A percentile compares a stretch with the other conserved stretches of the same genome.
Conservation (phyloP, 345 rosid species). For the Euphorbia pulcherrima region DNA sequence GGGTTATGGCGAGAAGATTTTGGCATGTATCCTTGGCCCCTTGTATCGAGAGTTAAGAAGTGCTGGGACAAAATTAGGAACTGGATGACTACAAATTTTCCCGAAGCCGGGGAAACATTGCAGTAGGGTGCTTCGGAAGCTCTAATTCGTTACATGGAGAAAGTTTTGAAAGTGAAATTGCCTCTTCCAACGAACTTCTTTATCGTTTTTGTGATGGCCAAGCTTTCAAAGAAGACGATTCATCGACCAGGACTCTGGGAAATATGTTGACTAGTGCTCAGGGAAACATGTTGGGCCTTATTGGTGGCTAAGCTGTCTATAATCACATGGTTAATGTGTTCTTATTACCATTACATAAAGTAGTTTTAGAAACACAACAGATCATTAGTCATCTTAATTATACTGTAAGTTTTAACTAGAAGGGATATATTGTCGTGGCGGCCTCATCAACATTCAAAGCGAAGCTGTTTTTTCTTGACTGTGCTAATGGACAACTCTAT, state of each 20-base stretch:
- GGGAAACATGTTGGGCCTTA: constrained; percentile 46
- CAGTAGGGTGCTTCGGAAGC: constrained; percentile 74
- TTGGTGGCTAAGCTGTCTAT: constrained; percentile 70
- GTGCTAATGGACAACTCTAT: constrained; percentile 63
- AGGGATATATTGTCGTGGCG: constrained; percentile 53
- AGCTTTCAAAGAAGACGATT: constrained; percentile 22
- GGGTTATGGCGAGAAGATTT: constrained; percentile 65
- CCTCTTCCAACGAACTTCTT: constrained; percentile 71
- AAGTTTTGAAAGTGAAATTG: constrained; percentile 47
- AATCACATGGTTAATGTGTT: constrained; percentile 57
- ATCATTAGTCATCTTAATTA: constrained; percentile 20
- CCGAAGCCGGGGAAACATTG: constrained; percentile 66
- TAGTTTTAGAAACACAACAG: constrained; percentile 43
- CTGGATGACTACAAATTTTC: constrained; percentile 64
- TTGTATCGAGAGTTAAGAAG: constrained; percentile 60
- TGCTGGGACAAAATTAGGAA: constrained; percentile 66
- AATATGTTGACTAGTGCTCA: background rate
- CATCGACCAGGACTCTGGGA: background rate
- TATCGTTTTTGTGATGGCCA: constrained; percentile 87
- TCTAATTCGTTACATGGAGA: constrained; percentile 50
- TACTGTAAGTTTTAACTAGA: constrained; percentile 21
- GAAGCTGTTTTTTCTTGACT: constrained; percentile 74
- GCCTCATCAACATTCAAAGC: constrained; percentile 30
- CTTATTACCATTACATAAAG: constrained; percentile 49
- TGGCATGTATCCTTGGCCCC: constrained; percentile 74